Conservation (phyloP, 139 green algal species). For the Gonium pectorale region DNA sequence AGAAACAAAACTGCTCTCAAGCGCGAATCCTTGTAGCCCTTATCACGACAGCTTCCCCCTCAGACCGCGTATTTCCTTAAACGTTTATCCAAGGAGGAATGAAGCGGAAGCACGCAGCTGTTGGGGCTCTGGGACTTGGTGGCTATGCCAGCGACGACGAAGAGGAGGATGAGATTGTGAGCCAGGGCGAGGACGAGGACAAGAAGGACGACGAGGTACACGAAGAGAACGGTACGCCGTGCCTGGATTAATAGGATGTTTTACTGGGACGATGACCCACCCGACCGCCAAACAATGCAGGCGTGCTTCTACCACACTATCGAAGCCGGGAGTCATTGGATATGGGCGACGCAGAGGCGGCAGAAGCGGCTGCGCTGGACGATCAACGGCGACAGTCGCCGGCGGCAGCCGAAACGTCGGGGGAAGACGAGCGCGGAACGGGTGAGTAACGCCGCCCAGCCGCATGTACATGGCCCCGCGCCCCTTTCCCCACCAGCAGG, state of each 20-base stretch:
- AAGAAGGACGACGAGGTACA: neutral
- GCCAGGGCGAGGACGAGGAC: neutral
- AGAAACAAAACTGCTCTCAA: too few species aligned
- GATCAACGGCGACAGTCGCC: neutral
- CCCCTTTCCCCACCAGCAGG: too few species aligned
- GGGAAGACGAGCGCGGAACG: too few species aligned
- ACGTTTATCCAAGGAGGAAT: too few species aligned
- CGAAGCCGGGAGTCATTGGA: slow-evolving; percentile 10
- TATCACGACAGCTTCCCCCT: too few species aligned
- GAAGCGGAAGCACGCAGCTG: slow-evolving; percentile 17
- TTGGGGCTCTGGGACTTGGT: slow-evolving; percentile 29
- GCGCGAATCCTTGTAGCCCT: too few species aligned
- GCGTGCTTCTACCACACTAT: slow-evolving; percentile 4
- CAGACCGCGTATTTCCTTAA: too few species aligned
- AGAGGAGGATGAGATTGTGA: neutral
- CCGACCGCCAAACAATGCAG: slow-evolving; percentile 1
- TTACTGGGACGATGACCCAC: too few species aligned
- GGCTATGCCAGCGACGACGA: slow-evolving; percentile 36
- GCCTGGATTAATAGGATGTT: too few species aligned
- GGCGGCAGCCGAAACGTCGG: neutral
- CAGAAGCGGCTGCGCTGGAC: neutral
- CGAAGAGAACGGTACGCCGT: neutral
- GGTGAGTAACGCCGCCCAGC: too few species aligned
- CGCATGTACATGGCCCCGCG: too few species aligned
- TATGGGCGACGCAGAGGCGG: neutral